Evolutionary conservation across 78 protist species (phyloP).

Genomic region (Bodo saltans): DNA sequence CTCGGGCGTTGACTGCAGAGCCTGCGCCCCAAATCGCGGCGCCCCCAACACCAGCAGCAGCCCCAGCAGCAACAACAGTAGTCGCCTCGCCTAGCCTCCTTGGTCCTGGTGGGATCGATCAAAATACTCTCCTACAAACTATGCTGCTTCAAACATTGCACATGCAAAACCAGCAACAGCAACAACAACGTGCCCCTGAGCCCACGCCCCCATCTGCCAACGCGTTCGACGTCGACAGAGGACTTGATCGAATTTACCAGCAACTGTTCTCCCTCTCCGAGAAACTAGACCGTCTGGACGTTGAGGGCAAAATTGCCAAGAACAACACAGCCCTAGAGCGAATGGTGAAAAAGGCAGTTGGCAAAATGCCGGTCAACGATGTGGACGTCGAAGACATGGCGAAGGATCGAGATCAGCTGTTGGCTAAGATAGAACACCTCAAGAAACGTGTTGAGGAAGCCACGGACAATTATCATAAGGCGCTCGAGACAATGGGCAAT

Average conservation of each 20-base stretch:
- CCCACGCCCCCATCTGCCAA: not conserved
- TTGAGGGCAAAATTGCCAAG: not conserved
- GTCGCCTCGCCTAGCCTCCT: no score
- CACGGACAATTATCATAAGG: constrained; percentile 15
- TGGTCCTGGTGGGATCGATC: no score
- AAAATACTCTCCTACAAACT: not conserved
- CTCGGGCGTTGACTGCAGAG: no score
- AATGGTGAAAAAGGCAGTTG: not conserved
- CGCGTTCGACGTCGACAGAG: not conserved
- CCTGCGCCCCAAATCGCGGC: no score
- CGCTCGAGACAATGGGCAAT: not conserved
- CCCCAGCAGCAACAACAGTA: not conserved
- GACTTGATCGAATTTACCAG: not conserved
- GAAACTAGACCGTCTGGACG: constrained; percentile 22
- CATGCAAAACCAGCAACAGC: not conserved
- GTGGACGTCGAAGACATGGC: constrained; percentile 3
- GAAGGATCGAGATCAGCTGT: not conserved
- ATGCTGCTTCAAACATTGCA: not conserved
- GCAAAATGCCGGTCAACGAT: not conserved
- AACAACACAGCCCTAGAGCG: constrained; percentile 13
- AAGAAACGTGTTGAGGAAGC: not conserved
- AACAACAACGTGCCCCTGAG: not conserved
- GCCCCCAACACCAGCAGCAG: not conserved
- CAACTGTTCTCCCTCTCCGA: constrained; percentile 14
- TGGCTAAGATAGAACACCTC: not conserved